Base-by-base conservation (phyloP, 1,284 basidiomycete genomes). In the Papiliotrema flavescens region DNA sequence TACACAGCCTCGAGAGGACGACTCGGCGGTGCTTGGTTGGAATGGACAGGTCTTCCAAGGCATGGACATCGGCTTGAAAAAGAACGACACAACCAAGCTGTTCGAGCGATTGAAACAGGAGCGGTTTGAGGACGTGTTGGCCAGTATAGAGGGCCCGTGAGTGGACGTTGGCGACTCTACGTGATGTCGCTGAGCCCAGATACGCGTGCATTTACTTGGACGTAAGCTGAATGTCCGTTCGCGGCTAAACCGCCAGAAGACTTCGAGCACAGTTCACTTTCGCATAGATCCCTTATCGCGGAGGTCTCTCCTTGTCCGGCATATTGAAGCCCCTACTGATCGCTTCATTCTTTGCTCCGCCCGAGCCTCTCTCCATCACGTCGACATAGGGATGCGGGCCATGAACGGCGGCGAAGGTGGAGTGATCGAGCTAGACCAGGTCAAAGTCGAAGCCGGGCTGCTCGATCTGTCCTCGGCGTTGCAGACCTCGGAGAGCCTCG, bases 31-130 rank as follows among this genome's bases (percentile, higher is more conserved):
- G 2, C 74, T 95, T 19, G 92, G 88, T 62, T 94, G 89, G 89
- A 95, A 95, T 70, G 91, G 91, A 55, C 91, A 95, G 80, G 80
- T 92, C 34, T 92, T 94, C 60, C 83, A 86, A 59, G 90, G 89
- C 2, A 61, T 90, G 26, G 76, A 85, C 63, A 84, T 89, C 26
- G 62, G 75, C 0, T 35, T 60, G 82, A 84, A 80, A 0, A 86
- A 91, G 61, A 95, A 96, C 64, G 93, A 96, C 64, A 90, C 91
- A 0, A 72, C 77, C 32, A 83, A 80, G 57, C 72, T 95, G 1
- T 86, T 89, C 58, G 73, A 81, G 5, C 63, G 67, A 17, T 74
- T 94, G 15, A 79, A 17, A 56, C 72, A 2, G 80, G 79, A 48
- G 76, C 58, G 46, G 60, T 80, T 17, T 69, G 70, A 78, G 15